These are phyloP conservation scores for Galerina sulciceps DNA, from an alignment of 768 basidiomycete species.

Conservation along the genomic window DNA sequence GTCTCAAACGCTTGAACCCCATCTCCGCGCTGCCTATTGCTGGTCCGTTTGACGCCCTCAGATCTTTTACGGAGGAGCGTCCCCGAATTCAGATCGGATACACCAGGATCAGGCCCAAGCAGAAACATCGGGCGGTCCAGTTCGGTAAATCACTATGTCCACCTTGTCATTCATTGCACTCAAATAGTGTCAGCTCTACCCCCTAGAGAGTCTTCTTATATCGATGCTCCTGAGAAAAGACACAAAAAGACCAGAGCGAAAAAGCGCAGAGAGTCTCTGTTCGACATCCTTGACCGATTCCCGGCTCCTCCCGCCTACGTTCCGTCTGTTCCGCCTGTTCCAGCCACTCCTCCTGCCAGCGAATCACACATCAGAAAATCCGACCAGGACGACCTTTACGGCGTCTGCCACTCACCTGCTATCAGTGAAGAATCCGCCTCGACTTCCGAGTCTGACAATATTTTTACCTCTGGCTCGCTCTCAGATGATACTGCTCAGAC, in stretches of 20 bases:
- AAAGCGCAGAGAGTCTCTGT: slow-evolving; percentile 8
- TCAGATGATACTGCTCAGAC: slow-evolving; percentile 13
- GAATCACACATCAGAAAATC: not conserved
- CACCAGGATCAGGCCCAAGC: not conserved
- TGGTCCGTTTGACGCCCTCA: not conserved
- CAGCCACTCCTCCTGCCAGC: not conserved
- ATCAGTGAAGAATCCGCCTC: slow-evolving; percentile 4
- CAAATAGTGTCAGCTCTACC: not conserved
- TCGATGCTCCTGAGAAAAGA: not conserved
- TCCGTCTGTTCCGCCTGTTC: slow-evolving; percentile 3
- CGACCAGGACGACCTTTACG: not conserved
- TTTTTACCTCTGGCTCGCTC: slow-evolving; percentile 4
- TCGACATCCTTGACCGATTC: slow-evolving; percentile 24
- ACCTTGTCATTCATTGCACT: not conserved
- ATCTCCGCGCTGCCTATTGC: not conserved
- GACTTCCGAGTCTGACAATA: slow-evolving; percentile 3
- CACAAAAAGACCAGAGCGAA: not conserved
- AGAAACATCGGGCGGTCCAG: slow-evolving; percentile 12
- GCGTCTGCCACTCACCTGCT: not conserved
- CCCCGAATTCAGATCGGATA: not conserved
- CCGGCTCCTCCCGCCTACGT: slow-evolving; percentile 18
- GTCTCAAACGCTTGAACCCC: slow-evolving; percentile 5
- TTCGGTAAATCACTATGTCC: slow-evolving; percentile 11
- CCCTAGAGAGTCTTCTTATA: not conserved
- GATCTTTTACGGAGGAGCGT: not conserved